Evolutionary conservation across 106 monocot genomes (phyloP), one percentile per base, ranked within the genome.

Genomic region (Dendrobium catenatum): DNA sequence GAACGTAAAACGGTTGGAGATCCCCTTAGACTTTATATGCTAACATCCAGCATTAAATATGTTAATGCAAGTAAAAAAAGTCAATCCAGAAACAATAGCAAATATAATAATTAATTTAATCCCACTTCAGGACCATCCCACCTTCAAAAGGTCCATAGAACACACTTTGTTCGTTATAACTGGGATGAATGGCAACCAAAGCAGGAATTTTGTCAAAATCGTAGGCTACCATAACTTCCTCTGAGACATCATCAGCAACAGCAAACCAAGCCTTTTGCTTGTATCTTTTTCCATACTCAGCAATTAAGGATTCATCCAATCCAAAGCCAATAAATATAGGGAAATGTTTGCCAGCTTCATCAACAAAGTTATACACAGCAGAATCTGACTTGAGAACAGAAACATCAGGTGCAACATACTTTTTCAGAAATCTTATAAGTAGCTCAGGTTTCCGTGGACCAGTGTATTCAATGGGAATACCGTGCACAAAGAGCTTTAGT

Each of bases 81-180:
- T 33, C 1, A 70, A 70, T 37, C 70, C 3, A 40, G 70, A 70
- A 70, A 68, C 22, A 68, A 68, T 29, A 10, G 70, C 26, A 70
- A 33, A 70, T 22, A 8, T 61, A 61, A 61, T 70, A 70, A 70
- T 33, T 70, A 70, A 70, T 70, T 70, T 37, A 31, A 37, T 74
- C 33, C 33, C 2, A 70, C 70, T 17, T 44, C 8, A 42, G n/a
- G n/a, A 29, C 5, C 17, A 66, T 77, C 81, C 83, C 79, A 98
- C 98, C 98, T 93, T 98, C 98, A 93, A 91, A 95, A 68, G 98
- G 98, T 33, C 98, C 98, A 85, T 98, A 98, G 79, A 98, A 95
- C 59, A 95, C 91, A 86, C 81, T 93, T 84, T 87, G 89, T 77
- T 98, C 95, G 41, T 91, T 85, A 73, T 93, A 95, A 48, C 86